phyloP scores from a whole-genome alignment of 73 alveolate species.

The Durusdinium trenchii region DNA sequence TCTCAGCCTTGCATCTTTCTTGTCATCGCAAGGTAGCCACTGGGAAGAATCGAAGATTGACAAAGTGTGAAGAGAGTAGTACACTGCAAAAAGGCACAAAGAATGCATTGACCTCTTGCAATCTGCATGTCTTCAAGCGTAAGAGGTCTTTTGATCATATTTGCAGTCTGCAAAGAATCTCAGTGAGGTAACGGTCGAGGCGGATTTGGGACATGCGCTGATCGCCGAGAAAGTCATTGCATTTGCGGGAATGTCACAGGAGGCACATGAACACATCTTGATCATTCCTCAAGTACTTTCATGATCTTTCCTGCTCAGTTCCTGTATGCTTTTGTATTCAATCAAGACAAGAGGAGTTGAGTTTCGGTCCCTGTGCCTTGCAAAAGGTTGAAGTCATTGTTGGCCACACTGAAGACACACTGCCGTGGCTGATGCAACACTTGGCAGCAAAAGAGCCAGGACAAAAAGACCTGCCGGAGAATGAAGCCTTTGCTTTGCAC shows the following conservation, averaged over 20 bases:
- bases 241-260: conserved; percentile 31
- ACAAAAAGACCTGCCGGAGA: not conserved
- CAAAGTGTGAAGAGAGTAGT: too few species aligned
- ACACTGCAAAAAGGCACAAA: too few species aligned
- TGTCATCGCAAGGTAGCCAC: not conserved
- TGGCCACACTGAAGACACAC: conserved; percentile 68
- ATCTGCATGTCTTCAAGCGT: too few species aligned
- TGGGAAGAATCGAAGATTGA: not conserved
- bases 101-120: too few species aligned
- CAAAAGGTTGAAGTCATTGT: conserved; percentile 53
- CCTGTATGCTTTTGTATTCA: not conserved
- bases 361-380: too few species aligned
- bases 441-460: not conserved
- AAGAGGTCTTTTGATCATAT: not conserved
- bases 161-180: not conserved
- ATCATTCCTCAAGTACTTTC: not conserved
- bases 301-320: not conserved
- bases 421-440: conserved; percentile 48
- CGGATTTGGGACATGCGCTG: conserved; percentile 77
- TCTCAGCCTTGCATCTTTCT: conserved; percentile 54
- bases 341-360: too few species aligned
- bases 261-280: not conserved
- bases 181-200: conserved; percentile 52
- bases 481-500: not conserved
- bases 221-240: conserved; percentile 46